Conservation (phyloP, 495 filamentous ascomycete species). For the Aspergillus cavernicola region DNA sequence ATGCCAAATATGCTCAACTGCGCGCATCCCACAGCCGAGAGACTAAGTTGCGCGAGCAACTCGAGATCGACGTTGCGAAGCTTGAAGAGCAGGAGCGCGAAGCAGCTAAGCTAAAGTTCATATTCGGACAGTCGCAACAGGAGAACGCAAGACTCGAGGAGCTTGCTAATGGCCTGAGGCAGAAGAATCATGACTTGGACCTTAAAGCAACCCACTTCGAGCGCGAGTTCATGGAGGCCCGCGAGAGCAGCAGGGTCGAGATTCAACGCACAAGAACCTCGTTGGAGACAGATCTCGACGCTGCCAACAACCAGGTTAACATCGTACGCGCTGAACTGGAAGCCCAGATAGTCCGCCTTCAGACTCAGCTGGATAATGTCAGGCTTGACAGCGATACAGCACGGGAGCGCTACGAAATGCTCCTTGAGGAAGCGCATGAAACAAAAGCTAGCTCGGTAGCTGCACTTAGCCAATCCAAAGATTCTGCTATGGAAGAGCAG, state of each 20-base stretch:
- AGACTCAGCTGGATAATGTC: conserved; percentile 66
- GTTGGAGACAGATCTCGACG: conserved; percentile 76
- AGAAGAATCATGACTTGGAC: conserved; percentile 64
- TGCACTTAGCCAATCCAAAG: conserved; percentile 56
- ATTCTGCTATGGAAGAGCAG: conserved; percentile 63
- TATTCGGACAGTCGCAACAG: conserved; percentile 52
- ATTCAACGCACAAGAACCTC: conserved; percentile 71
- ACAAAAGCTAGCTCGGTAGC: conserved; percentile 47
- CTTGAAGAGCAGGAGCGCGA: conserved; percentile 74
- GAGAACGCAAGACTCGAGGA: conserved; percentile 60
- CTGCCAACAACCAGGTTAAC: conserved; percentile 78
- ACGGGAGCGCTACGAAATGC: conserved; percentile 67
- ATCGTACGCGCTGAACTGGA: conserved; percentile 74
- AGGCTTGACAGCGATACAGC: conserved; percentile 70
- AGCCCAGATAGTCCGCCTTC: conserved; percentile 61
- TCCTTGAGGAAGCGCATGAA: conserved; percentile 70
- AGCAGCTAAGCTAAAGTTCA: conserved; percentile 52
- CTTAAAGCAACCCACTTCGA: conserved; percentile 63
- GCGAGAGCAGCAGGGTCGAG: conserved; percentile 70
- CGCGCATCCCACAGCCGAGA: conserved; percentile 75
- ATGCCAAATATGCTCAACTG: conserved; percentile 73
- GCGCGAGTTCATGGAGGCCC: conserved; percentile 77
- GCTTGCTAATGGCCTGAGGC: conserved; percentile 58
- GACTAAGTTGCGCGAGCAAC: conserved; percentile 67
- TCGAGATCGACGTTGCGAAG: conserved; percentile 73